Conservation (phyloP, 2,329 filamentous ascomycete species). For the Domatiomyces globalis region DNA sequence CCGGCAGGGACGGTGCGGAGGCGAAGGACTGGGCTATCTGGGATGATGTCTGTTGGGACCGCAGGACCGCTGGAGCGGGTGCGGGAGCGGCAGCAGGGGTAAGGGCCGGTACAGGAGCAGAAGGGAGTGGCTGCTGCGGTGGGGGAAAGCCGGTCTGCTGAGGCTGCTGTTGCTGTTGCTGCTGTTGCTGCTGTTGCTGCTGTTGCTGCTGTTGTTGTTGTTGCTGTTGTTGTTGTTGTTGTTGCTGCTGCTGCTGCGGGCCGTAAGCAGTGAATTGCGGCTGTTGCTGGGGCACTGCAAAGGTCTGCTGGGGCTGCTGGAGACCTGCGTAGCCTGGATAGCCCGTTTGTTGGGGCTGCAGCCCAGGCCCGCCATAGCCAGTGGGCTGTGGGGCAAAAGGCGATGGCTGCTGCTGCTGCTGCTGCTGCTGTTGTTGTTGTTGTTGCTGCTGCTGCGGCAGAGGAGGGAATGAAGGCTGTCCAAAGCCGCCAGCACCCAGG, state of each 20-base stretch:
- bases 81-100: constrained; percentile 17
- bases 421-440: constrained; percentile 25
- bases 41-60: constrained; percentile 45
- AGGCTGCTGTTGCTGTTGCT: constrained; percentile 30
- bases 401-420: constrained; percentile 40
- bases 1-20: constrained; percentile 42
- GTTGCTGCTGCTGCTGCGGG: constrained; percentile 31
- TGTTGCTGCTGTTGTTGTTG: constrained; percentile 21
- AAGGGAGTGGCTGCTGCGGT: constrained; percentile 40
- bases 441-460: constrained; percentile 26
- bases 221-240: constrained; percentile 35
- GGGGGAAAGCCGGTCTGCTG: constrained; percentile 45
- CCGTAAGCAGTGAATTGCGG: constrained; percentile 49
- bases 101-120: constrained; percentile 39
- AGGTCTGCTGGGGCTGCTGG: constrained; percentile 29
- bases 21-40: constrained; percentile 53
- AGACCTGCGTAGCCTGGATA: constrained; percentile 34
- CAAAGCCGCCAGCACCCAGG: constrained; percentile 47
- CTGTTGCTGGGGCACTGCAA: constrained; percentile 38
- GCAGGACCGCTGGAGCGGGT: constrained; percentile 33
- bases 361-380: constrained; percentile 37
- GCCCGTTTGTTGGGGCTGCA: constrained; percentile 56
- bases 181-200: constrained; percentile 25
- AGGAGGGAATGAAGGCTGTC: constrained; percentile 36
- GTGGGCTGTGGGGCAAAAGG: constrained; percentile 42